A percentile compares a stretch with the other conserved stretches of the same genome.
phyloP scores from a whole-genome alignment of 2,329 filamentous ascomycete species.

The Diaporthe velutina region DNA sequence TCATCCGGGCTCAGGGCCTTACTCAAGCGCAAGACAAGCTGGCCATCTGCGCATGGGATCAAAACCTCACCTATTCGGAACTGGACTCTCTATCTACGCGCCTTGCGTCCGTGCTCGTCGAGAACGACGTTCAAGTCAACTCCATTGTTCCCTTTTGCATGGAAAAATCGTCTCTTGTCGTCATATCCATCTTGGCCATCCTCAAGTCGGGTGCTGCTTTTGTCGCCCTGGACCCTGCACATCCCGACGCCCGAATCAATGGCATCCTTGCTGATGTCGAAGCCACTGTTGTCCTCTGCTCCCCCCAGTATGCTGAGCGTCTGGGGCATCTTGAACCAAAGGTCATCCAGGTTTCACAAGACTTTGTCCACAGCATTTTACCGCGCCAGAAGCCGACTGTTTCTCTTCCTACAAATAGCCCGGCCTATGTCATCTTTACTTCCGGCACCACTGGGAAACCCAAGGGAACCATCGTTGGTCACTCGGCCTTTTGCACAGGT shows the following conservation, averaged over 20 bases:
- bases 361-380: not conserved
- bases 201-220: conserved; percentile 50
- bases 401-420: not conserved
- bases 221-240: conserved; percentile 51
- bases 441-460: conserved; percentile 68
- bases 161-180: conserved; percentile 50
- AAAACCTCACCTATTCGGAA: conserved; percentile 47
- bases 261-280: conserved; percentile 50
- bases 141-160: conserved; percentile 51
- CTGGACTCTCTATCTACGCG: conserved; percentile 45
- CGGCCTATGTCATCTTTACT: conserved; percentile 60
- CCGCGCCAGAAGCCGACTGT: not conserved
- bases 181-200: conserved; percentile 49
- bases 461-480: conserved; percentile 61
- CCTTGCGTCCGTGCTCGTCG: conserved; percentile 43
- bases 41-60: conserved; percentile 49
- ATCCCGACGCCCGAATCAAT: conserved; percentile 51
- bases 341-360: not conserved
- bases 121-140: conserved; percentile 46
- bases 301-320: conserved; percentile 11
- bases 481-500: conserved; percentile 33
- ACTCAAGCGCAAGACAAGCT: conserved; percentile 39
- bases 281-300: conserved; percentile 37
- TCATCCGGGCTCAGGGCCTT: not conserved
- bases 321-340: conserved; percentile 10